These are phyloP conservation scores for Rubroboletus pulcherrimus DNA, from an alignment of 768 basidiomycete genomes.

Conservation along the genomic window DNA sequence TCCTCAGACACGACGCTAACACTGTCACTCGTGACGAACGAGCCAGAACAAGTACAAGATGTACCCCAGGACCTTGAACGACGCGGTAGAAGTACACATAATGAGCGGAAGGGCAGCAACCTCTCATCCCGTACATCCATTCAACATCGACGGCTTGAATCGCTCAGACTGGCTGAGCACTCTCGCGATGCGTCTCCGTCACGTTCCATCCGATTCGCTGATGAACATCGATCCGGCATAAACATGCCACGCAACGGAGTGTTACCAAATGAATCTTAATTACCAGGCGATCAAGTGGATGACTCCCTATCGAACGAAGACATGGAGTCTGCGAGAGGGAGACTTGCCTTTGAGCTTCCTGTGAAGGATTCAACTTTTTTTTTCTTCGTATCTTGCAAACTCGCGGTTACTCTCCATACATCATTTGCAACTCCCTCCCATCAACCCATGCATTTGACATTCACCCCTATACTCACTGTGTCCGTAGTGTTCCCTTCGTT, in stretches of 20 bases:
- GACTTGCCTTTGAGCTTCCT: conserved; percentile 21
- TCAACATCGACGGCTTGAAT: conserved; percentile 31
- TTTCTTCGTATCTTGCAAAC: neutral
- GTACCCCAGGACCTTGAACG: conserved; percentile 5
- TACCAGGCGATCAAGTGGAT: conserved; percentile 1
- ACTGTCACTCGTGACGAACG: neutral
- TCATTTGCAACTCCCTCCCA: neutral
- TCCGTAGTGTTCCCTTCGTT: neutral
- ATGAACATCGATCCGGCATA: conserved; percentile 28
- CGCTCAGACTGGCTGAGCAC: conserved; percentile 16
- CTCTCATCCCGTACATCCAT: conserved; percentile 21
- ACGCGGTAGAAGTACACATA: conserved; percentile 23
- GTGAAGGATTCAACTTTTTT: conserved; percentile 5
- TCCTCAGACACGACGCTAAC: neutral
- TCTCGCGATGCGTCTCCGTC: conserved; percentile 42
- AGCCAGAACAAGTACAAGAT: conserved; percentile 5
- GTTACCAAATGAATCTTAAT: conserved; percentile 21
- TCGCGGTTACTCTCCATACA: neutral
- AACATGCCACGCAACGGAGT: conserved; percentile 18
- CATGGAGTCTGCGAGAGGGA: conserved; percentile 11
- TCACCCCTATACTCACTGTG: neutral
- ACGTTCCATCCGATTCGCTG: conserved; percentile 48
- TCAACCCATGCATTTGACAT: neutral
- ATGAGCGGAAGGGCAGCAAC: conserved; percentile 11
- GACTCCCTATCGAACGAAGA: conserved; percentile 15